These are phyloP conservation scores for Syncephalastrum sp. DNA, from an alignment of 371 early-diverging fungal genomes.

Conservation along the genomic window DNA sequence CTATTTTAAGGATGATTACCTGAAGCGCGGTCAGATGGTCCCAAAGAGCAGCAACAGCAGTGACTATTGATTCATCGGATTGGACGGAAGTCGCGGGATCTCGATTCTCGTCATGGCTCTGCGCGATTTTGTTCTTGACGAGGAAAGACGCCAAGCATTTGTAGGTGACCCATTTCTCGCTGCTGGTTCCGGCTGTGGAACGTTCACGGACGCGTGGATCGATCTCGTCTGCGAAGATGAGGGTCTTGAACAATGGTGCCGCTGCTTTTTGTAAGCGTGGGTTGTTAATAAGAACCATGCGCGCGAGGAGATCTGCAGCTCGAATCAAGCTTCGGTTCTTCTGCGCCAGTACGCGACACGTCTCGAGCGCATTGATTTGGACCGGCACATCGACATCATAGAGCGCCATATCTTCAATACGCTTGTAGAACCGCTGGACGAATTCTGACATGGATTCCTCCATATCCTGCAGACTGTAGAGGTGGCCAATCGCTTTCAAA, in stretches of 20 bases:
- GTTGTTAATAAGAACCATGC: conserved; percentile 31
- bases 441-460: conserved; percentile 64
- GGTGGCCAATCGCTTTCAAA: conserved; percentile 47
- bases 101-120: conserved; percentile 20
- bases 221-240: conserved; percentile 16
- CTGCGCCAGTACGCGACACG: conserved; percentile 36
- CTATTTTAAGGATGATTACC: conserved; percentile 1
- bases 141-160: conserved; percentile 60
- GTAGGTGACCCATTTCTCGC: conserved; percentile 56
- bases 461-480: conserved; percentile 56
- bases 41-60: conserved; percentile 63
- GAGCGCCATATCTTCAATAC: conserved; percentile 82
- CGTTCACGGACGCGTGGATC: background rate
- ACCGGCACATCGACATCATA: conserved; percentile 72
- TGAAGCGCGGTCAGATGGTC: conserved; percentile 35
- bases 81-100: conserved; percentile 3
- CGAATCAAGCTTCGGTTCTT: conserved; percentile 47
- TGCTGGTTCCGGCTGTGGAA: background rate
- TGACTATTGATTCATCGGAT: conserved; percentile 36
- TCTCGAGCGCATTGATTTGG: conserved; percentile 65
- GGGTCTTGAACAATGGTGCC: conserved; percentile 49
- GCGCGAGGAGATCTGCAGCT: conserved; percentile 26
- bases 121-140: conserved; percentile 34
- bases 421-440: conserved; percentile 68
- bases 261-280: conserved; percentile 48